phyloP scores from a whole-genome alignment of 306 rosid species.

The Inga oerstediana region DNA sequence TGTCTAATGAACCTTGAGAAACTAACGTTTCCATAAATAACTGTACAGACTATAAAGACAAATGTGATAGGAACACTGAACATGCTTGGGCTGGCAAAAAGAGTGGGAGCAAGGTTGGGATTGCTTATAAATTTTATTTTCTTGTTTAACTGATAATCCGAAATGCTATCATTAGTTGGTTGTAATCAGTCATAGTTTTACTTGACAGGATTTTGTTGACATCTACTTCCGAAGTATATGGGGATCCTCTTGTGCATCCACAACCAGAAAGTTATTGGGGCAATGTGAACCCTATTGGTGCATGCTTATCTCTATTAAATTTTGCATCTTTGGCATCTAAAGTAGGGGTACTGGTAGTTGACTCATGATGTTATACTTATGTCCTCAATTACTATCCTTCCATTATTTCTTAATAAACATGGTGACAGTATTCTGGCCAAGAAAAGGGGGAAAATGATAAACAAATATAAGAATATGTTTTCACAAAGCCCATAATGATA shows the following conservation, averaged over 20 bases:
- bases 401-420: neutral
- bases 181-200: slow-evolving; percentile 1
- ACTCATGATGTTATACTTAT: neutral
- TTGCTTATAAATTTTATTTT: neutral
- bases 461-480: neutral
- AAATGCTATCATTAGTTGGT: neutral
- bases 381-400: neutral
- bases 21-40: slow-evolving; percentile 27
- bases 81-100: slow-evolving; percentile 82
- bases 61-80: slow-evolving; percentile 75
- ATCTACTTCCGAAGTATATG: slow-evolving; percentile 77
- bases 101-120: slow-evolving; percentile 73
- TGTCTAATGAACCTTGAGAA: neutral
- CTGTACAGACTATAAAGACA: slow-evolving; percentile 69
- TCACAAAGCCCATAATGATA: neutral
- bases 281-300: slow-evolving; percentile 79
- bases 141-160: neutral
- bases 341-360: neutral
- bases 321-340: neutral
- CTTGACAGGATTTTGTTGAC: slow-evolving; percentile 67
- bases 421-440: neutral
- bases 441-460: neutral
- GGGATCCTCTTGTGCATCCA: slow-evolving; percentile 79
- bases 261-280: slow-evolving; percentile 78
- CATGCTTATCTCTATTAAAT: neutral